Evolutionary conservation across 768 basidiomycete genomes (phyloP), one percentile per base, ranked within the genome.

Genomic region (Candolleomyces eurysporus): DNA sequence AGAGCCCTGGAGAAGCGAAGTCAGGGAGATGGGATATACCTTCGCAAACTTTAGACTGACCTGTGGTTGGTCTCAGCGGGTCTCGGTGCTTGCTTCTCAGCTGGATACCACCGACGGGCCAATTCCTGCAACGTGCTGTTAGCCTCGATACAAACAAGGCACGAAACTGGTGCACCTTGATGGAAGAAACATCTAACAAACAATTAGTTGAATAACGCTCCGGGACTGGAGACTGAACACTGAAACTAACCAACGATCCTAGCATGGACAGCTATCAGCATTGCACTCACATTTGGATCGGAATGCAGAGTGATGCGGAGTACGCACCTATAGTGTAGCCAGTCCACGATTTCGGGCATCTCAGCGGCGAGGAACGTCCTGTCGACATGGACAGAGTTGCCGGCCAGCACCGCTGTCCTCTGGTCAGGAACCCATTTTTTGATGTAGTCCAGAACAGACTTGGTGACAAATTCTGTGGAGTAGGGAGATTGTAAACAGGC

Each of bases 381-480:
- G 73, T 97, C 94, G 1, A 84, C 85, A 69, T 97, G 92, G 2
- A 96, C 91, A 11, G 92, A 90, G 68, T 82, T 96, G 14, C 95
- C 95, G 5, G 95, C 92, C n/a, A 94, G 82, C 8, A 92, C 81
- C 2, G 82, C 92, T 6, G 73, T 77, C 42, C 80, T 76, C 61
- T 78, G 77, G 16, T 80, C 71, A 13, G 95, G 94, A 40, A 97
- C 78, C 92, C 94, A 94, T 69, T 82, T 85, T 74, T 90, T 86
- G 69, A 98, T 85, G 70, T 98, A 97, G 2, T 77, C 75, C 19
- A 94, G 75, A 4, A 96, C 87, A 19, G 79, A 71, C 21, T 79
- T 67, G 11, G 83, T 74, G 2, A 94, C 94, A 16, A 77, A 76
- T 26, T 85, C 83, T 49, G 76, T 83, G 2, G 84, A 77, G 67